Conservation (phyloP, 1,284 basidiomycete species). For the Cryptococcus jaspeensis region DNA sequence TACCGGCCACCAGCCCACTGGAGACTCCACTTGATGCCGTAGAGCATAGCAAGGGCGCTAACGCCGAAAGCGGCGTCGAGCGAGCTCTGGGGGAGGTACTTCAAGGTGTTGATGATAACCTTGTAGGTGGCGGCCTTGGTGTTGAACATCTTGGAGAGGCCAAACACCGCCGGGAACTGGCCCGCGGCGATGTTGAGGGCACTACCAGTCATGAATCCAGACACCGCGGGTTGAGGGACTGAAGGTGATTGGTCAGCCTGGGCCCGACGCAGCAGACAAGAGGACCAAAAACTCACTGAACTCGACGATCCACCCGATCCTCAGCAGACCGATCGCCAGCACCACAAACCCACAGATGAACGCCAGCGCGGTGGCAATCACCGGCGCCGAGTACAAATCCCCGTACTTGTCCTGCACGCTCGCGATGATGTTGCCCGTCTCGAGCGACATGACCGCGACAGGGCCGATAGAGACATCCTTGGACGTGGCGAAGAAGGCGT, state of each 20-base stretch:
- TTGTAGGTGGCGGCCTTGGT: conserved; percentile 80
- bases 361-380: conserved; percentile 82
- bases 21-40: conserved; percentile 69
- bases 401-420: conserved; percentile 57
- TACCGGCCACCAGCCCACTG: conserved; percentile 62
- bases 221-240: conserved; percentile 70
- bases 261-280: background rate
- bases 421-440: conserved; percentile 72
- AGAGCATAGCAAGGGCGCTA: conserved; percentile 62
- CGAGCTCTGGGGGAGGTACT: conserved; percentile 59
- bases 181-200: conserved; percentile 82
- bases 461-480: conserved; percentile 96
- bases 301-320: conserved; percentile 92
- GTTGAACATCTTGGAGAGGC: conserved; percentile 69
- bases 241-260: background rate
- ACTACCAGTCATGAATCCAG: conserved; percentile 78
- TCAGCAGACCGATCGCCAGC: conserved; percentile 86
- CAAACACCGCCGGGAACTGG: conserved; percentile 82
- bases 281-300: conserved; percentile 68
- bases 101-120: conserved; percentile 93
- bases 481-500: conserved; percentile 65
- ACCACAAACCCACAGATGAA: conserved; percentile 91
- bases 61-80: conserved; percentile 91
- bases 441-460: conserved; percentile 95
- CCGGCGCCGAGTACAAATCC: conserved; percentile 60